Evolutionary conservation across 805 yeast genomes (phyloP).

Genomic region (Wickerhamomyces ciferrii): DNA sequence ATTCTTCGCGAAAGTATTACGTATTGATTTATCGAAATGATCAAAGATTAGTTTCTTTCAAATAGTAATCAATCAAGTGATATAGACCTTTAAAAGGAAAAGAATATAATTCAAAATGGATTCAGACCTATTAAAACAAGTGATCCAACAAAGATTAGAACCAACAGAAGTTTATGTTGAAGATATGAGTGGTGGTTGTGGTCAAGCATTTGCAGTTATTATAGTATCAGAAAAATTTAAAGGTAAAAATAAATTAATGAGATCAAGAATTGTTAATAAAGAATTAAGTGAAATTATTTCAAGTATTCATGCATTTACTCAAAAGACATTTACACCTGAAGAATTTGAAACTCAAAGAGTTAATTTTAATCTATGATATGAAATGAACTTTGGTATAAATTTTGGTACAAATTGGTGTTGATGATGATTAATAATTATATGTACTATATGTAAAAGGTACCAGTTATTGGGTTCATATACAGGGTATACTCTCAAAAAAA

Average conservation of each 20-base stretch:
- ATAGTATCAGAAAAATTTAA: slow-evolving; percentile 71
- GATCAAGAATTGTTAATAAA: slow-evolving; percentile 82
- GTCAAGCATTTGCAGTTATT: slow-evolving; percentile 93
- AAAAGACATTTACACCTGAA: slow-evolving; percentile 80
- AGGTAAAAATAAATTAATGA: slow-evolving; percentile 78
- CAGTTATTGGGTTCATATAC: no score
- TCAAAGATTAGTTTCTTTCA: no score
- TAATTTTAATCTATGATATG: slow-evolving; percentile 14
- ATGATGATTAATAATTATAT: no score
- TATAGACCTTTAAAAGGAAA: background rate
- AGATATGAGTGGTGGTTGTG: slow-evolving; percentile 84
- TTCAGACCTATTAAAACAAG: slow-evolving; percentile 28
- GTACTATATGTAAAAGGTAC: no score
- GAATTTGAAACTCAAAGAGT: slow-evolving; percentile 57
- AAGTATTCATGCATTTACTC: slow-evolving; percentile 91
- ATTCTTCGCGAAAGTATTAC: no score
- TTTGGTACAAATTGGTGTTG: background rate
- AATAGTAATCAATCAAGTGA: background rate
- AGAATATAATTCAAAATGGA: slow-evolving; percentile 1
- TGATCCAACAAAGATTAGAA: slow-evolving; percentile 49
- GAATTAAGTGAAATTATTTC: slow-evolving; percentile 82
- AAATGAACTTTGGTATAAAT: no score
- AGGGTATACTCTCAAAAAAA: no score
- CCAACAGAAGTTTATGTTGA: slow-evolving; percentile 67
- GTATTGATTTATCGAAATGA: no score